Conservation (phyloP, 306 rosid species). For the Pterocarpus macrocarpus region DNA sequence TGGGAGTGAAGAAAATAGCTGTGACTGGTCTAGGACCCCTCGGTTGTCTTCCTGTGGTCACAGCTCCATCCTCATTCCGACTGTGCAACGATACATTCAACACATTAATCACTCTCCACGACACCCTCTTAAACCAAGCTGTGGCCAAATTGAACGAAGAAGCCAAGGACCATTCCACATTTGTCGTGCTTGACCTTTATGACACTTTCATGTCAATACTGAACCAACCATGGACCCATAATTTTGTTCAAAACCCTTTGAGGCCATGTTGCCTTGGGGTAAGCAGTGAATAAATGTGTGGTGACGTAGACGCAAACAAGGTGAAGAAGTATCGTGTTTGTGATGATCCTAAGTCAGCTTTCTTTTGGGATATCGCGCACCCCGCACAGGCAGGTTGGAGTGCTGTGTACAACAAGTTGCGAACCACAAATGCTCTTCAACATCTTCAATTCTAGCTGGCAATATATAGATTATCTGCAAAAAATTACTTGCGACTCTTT, state of each 20-base stretch:
- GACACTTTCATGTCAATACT: conserved; percentile 56
- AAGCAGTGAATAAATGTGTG: conserved; percentile 56
- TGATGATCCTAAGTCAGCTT: conserved; percentile 57
- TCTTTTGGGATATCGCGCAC: conserved; percentile 73
- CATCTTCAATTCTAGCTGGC: neutral
- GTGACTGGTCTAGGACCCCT: conserved; percentile 61
- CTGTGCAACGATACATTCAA: conserved; percentile 55
- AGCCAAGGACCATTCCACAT: conserved; percentile 35
- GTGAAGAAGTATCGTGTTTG: conserved; percentile 58
- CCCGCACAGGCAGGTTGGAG: conserved; percentile 74
- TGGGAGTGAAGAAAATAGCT: conserved; percentile 65
- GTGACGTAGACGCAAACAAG: conserved; percentile 51
- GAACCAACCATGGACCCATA: conserved; percentile 32
- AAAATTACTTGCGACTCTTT: neutral
- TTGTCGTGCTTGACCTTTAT: conserved; percentile 58
- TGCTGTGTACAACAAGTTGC: conserved; percentile 52
- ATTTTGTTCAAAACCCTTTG: conserved; percentile 52
- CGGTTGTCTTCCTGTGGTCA: conserved; percentile 64
- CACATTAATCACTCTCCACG: conserved; percentile 52
- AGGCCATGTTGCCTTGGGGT: conserved; percentile 66
- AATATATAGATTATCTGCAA: neutral
- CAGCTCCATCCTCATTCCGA: conserved; percentile 45
- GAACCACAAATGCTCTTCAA: neutral
- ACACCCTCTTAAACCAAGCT: conserved; percentile 57
- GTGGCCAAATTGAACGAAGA: conserved; percentile 53